Base-by-base conservation (phyloP, 768 basidiomycete species). In the Serendipita sp. region DNA sequence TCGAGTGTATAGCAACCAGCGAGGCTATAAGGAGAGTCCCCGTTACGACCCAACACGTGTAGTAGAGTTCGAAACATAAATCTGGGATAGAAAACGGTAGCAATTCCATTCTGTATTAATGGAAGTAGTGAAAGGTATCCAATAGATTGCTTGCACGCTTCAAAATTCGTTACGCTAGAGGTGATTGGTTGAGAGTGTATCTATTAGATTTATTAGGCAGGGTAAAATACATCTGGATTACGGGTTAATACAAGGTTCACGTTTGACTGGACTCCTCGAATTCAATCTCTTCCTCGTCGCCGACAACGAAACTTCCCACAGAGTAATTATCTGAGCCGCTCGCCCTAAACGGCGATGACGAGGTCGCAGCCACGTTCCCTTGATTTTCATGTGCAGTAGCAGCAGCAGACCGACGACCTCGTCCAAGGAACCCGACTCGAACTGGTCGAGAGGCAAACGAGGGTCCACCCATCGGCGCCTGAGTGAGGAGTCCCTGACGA, bases 221-320 rank as follows among this genome's bases (percentile, higher is more conserved):
- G 13, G 13, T 7, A 7, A 41, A 41, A 41, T 7, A 41, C 5
- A 41, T 23, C 23, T 23, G 23, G 23, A 41, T 41, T 41, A 41
- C 41, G 41, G 13, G 5, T 41, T 41, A 7, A 5, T 7, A 41
- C 41, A 7, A 7, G 48, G 18, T 23, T 52, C 48, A 52, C 10
- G 48, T 5, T 60, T 60, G 30, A 38, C 56, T 60, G 10, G 56
- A 60, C 10, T n/a, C 56, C 56, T 60, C 56, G 30, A 23, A 35
- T 10, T 23, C 18, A 16, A 87, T 79, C 36, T 88, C 85, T 23
- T 79, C 85, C 46, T 89, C 86, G 70, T 92, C 89, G 64, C 78
- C 81, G 11, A 92, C 89, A 15, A 92, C 81, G 69, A 92, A 92
- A 71, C 86, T 91, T 10, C 83, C 90, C 48, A 86, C 70, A 47